Percentiles rank a stretch among this genome's conserved stretches.
Evolutionary conservation across 495 filamentous ascomycete species (phyloP).

Genomic region (Rhypophila decipiens): DNA sequence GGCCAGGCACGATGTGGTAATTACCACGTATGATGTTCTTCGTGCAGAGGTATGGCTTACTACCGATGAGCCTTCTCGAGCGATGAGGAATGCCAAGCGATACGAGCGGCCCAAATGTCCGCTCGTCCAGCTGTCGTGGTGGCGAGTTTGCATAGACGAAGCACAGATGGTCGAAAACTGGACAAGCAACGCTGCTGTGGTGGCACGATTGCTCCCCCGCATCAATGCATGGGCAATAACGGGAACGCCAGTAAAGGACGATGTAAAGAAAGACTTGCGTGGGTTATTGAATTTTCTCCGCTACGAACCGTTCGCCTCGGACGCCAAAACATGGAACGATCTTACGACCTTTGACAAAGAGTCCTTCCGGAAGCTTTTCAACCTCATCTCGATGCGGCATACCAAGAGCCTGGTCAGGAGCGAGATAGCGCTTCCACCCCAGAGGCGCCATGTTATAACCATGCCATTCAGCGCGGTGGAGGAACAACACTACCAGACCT

Average conservation of each 20-base stretch:
- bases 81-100: slow-evolving; percentile 58
- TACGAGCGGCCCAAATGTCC: slow-evolving; percentile 67
- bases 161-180: slow-evolving; percentile 93
- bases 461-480: slow-evolving; percentile 84
- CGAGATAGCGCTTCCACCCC: slow-evolving; percentile 65
- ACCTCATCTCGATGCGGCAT: slow-evolving; percentile 68
- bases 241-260: slow-evolving; percentile 79
- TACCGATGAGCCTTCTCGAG: slow-evolving; percentile 54
- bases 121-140: slow-evolving; percentile 75
- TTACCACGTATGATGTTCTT: slow-evolving; percentile 82
- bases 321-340: slow-evolving; percentile 56
- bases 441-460: slow-evolving; percentile 80
- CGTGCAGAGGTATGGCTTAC: slow-evolving; percentile 72
- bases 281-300: slow-evolving; percentile 76
- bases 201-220: slow-evolving; percentile 74
- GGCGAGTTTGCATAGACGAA: slow-evolving; percentile 89
- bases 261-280: slow-evolving; percentile 59
- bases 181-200: slow-evolving; percentile 71
- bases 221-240: slow-evolving; percentile 89
- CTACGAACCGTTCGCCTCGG: slow-evolving; percentile 65
- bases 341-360: slow-evolving; percentile 53
- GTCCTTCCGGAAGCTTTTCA: slow-evolving; percentile 60
- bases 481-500: slow-evolving; percentile 71
- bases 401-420: slow-evolving; percentile 72
- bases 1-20: slow-evolving; percentile 63